Base-by-base conservation (phyloP, 495 filamentous ascomycete species). In the Daldinia grandis region DNA sequence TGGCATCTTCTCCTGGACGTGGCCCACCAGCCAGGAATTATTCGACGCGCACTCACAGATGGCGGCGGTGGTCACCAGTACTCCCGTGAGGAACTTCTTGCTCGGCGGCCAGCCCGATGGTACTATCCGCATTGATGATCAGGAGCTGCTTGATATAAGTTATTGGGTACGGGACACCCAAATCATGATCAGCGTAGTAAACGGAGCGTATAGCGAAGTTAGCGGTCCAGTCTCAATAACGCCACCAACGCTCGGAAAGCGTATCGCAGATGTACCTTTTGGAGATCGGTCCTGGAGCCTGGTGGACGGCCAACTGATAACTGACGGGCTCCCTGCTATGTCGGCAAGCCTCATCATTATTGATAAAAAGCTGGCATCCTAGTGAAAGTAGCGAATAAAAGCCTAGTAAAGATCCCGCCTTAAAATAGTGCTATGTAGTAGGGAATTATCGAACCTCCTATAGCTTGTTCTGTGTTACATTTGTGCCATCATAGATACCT, bases 1-100 rank as follows among this genome's bases (percentile, higher is more conserved):
- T 69, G 88, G 79, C 2, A 71, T 82, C 9, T 74, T 84, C 10
- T 74, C 78, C 7, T 90, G 87, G 87, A 81, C 82, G 12, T 90
- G 81, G 77, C 87, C 87, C 0, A 80, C 80, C 8, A 82, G 76
- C 27, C 67, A 68, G 0, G 67, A 69, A 4, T 58, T 88, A 15
- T 84, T 80, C 47, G 72, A 64, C 5, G 81, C 80, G 10, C 84
- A 84, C 62, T 82, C 84, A 24, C 33, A 64, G 44, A 76, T 87
- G 77, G 81, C 82, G 14, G 75, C 60, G 44, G 81, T 84, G 0
- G 74, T 88, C 17, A 81, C 78, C 0, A 56, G 54, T 2, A 19
- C 66, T 7, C 76, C 78, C 3, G 80, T 85, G 14, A 72, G 76
- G 12, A 79, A 77, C 38, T 82, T 87, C 42, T 60, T 86, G 59